phyloP scores from a whole-genome alignment of 371 early-diverging fungal genomes.

The Lichtheimia corymbifera region DNA sequence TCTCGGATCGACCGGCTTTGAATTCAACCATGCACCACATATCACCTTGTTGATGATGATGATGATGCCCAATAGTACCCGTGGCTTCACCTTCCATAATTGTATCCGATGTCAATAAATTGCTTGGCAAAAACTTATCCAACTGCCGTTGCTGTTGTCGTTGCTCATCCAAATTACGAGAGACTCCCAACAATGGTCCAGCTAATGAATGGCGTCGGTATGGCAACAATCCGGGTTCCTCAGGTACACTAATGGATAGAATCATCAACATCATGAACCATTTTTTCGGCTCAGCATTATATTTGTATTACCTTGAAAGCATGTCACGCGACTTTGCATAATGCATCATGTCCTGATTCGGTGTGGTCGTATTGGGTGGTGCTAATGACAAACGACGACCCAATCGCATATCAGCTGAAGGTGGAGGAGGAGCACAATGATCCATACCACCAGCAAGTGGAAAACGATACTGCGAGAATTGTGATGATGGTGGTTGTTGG shows the following conservation, averaged over 20 bases:
- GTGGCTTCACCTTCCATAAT: conserved; percentile 8
- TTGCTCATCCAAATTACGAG: conserved; percentile 12
- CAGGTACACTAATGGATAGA: conserved; percentile 21
- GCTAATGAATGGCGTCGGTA: conserved; percentile 30
- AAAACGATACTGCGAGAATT: conserved; percentile 16
- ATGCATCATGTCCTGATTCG: conserved; percentile 13
- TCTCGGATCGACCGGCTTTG: conserved; percentile 80
- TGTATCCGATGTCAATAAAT: conserved; percentile 16
- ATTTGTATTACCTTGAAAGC: conserved; percentile 22
- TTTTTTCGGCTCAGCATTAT: neutral
- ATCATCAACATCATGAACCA: neutral
- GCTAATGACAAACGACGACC: conserved; percentile 23
- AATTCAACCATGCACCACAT: conserved; percentile 67
- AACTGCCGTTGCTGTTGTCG: conserved; percentile 13
- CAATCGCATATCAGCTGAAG: neutral
- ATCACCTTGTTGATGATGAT: conserved; percentile 5
- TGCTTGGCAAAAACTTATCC: conserved; percentile 10
- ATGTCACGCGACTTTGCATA: conserved; percentile 19
- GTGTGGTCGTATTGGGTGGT: conserved; percentile 15
- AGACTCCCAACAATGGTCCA: conserved; percentile 21
- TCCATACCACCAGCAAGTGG: neutral
- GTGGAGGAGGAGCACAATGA: neutral
- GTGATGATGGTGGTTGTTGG: conserved; percentile 6
- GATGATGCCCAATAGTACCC: neutral
- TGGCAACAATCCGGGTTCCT: conserved; percentile 20